Conservation (phyloP, 106 monocot species). For the Agapanthus africanus region DNA sequence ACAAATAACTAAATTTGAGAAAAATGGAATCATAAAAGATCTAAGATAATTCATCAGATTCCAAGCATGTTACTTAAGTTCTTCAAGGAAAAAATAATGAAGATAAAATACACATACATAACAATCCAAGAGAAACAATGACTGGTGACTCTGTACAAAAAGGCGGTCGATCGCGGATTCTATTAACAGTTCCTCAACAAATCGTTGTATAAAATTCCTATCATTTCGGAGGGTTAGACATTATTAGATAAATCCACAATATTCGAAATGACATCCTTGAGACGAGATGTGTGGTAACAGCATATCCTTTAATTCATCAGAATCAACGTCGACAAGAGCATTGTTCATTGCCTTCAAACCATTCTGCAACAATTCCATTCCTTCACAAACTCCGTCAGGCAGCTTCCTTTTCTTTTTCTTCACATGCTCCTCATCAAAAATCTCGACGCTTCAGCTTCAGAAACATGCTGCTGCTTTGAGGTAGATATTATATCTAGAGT, state of each 20-base stretch:
- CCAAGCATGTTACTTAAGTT: too few relatives aligned
- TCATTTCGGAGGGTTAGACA: too few relatives aligned
- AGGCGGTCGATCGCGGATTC: too few relatives aligned
- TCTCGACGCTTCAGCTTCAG: conserved; percentile 15
- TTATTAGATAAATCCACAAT: conserved; percentile 23
- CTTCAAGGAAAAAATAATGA: too few relatives aligned
- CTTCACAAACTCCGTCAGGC: conserved; percentile 58
- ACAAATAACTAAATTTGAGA: too few relatives aligned
- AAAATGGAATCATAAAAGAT: too few relatives aligned
- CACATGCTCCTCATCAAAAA: conserved; percentile 5
- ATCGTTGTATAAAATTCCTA: too few relatives aligned
- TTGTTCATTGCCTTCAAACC: conserved; percentile 56
- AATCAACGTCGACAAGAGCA: conserved; percentile 41
- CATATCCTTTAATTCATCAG: conserved; percentile 35
- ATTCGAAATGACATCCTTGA: conserved; percentile 53
- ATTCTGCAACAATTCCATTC: conserved; percentile 60
- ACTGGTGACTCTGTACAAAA: too few relatives aligned
- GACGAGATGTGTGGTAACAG: conserved; percentile 47
- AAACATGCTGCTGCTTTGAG: conserved; percentile 35
- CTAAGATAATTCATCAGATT: too few relatives aligned
- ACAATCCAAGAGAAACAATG: too few relatives aligned
- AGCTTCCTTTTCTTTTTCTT: conserved; percentile 62
- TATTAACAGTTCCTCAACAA: too few relatives aligned
- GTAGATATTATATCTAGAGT: conserved; percentile 53
- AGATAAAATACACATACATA: too few relatives aligned